phyloP scores from a whole-genome alignment of 2,329 filamentous ascomycete species.

The Tolypocladium cylindrosporum region DNA sequence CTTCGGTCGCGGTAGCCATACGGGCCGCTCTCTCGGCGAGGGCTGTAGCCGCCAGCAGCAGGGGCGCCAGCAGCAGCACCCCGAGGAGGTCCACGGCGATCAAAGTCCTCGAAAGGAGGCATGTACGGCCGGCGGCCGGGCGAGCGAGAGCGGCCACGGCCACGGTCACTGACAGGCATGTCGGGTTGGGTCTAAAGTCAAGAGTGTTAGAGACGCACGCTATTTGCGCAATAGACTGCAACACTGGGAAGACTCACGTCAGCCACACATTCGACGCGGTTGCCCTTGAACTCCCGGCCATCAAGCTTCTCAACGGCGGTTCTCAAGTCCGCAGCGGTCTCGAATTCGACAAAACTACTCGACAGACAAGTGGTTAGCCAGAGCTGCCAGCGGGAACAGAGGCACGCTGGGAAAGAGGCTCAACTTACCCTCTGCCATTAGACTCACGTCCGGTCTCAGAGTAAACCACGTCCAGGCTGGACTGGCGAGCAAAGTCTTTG shows the following conservation, averaged over 20 bases:
- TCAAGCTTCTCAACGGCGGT: conserved; percentile 93
- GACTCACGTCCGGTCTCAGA: conserved; percentile 90
- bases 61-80: conserved; percentile 35
- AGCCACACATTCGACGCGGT: conserved; percentile 72
- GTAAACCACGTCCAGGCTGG: conserved; percentile 94
- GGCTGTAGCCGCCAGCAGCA: conserved; percentile 64
- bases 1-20: conserved; percentile 84
- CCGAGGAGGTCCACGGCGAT: conserved; percentile 65
- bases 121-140: conserved; percentile 55
- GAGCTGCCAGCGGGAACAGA: background rate
- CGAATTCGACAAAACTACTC: conserved; percentile 88
- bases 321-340: conserved; percentile 81
- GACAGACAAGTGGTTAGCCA: conserved; percentile 1
- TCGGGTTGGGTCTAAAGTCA: conserved; percentile 65
- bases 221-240: background rate
- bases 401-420: background rate
- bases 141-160: conserved; percentile 75
- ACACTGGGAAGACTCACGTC: conserved; percentile 50
- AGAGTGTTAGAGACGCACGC: background rate
- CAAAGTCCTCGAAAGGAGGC: conserved; percentile 67
- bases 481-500: conserved; percentile 97
- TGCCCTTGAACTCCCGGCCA: conserved; percentile 84
- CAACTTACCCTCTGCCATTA: conserved; percentile 78
- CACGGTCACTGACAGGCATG: conserved; percentile 55
- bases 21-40: conserved; percentile 54